phyloP scores from a whole-genome alignment of 2,329 filamentous ascomycete genomes.

The Aspergillus persii region DNA sequence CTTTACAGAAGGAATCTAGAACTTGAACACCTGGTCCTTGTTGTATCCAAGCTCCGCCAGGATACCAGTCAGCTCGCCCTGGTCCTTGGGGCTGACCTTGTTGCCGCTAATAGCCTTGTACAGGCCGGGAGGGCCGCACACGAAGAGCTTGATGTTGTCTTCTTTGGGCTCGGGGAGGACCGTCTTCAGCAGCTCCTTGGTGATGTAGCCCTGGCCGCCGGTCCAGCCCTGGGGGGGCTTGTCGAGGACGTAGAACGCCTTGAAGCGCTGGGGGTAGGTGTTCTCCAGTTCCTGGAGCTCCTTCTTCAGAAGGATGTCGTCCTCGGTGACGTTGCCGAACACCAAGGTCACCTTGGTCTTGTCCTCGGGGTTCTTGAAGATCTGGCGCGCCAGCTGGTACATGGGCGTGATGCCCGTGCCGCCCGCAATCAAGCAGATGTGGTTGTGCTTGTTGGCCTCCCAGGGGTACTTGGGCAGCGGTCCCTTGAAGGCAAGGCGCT shows the following conservation, averaged over 20 bases:
- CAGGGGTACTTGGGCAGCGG: slow-evolving; percentile 92
- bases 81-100: slow-evolving; percentile 90
- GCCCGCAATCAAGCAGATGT: slow-evolving; percentile 71
- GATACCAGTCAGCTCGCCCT: slow-evolving; percentile 81
- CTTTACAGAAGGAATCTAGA: slow-evolving; percentile 51
- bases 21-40: slow-evolving; percentile 95
- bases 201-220: slow-evolving; percentile 76
- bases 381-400: slow-evolving; percentile 88
- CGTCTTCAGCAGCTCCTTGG: slow-evolving; percentile 89
- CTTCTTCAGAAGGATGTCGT: slow-evolving; percentile 86
- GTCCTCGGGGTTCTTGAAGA: slow-evolving; percentile 95
- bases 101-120: slow-evolving; percentile 88
- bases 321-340: slow-evolving; percentile 84
- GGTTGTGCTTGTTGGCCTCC: slow-evolving; percentile 86
- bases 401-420: slow-evolving; percentile 97
- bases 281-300: slow-evolving; percentile 88
- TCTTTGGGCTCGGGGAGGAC: slow-evolving; percentile 89
- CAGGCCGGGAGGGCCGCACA: slow-evolving; percentile 87
- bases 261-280: slow-evolving; percentile 91
- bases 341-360: slow-evolving; percentile 97
- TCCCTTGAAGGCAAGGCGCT: slow-evolving; percentile 88
- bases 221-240: slow-evolving; percentile 76
- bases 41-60: slow-evolving; percentile 81
- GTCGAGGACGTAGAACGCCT: slow-evolving; percentile 90
- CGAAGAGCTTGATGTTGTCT: slow-evolving; percentile 92